Conservation (phyloP, 2,329 filamentous ascomycete genomes). For the Fusarium sublunatum region DNA sequence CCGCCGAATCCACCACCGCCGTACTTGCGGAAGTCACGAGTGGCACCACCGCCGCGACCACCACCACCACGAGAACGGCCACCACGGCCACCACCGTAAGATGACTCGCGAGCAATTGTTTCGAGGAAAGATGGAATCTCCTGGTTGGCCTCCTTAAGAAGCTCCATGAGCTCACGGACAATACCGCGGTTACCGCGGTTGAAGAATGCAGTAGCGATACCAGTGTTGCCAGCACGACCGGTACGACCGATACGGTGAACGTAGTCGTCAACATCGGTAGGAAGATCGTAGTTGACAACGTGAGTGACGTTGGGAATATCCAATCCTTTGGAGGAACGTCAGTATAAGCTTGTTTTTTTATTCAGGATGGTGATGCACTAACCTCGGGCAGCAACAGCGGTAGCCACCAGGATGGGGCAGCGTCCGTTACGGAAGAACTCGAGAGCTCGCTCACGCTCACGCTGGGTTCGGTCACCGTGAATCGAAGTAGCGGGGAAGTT, state of each 20-base stretch:
- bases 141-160: constrained; percentile 98
- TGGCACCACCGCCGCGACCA: constrained; percentile 76
- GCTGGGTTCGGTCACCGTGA: constrained; percentile 97
- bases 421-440: constrained; percentile 97
- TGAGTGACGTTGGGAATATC: constrained; percentile 98
- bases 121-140: constrained; percentile 95
- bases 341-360: neutral
- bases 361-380: neutral
- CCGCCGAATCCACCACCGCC: constrained; percentile 65
- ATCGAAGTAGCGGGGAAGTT: constrained; percentile 98
- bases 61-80: constrained; percentile 63
- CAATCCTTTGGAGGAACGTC: constrained; percentile 62
- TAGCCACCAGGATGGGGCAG: constrained; percentile 96
- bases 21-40: constrained; percentile 90
- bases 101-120: constrained; percentile 94
- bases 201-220: constrained; percentile 98
- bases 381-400: constrained; percentile 85
- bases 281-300: constrained; percentile 99
- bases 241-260: constrained; percentile 99
- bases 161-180: constrained; percentile 94
- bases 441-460: constrained; percentile 96
- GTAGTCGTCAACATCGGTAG: constrained; percentile 98
- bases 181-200: constrained; percentile 99
- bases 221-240: constrained; percentile 98
- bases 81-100: constrained; percentile 77